These are phyloP conservation scores for Herpetomonas samuelpessoai DNA, from an alignment of 208 protist genomes.

Conservation along the genomic window DNA sequence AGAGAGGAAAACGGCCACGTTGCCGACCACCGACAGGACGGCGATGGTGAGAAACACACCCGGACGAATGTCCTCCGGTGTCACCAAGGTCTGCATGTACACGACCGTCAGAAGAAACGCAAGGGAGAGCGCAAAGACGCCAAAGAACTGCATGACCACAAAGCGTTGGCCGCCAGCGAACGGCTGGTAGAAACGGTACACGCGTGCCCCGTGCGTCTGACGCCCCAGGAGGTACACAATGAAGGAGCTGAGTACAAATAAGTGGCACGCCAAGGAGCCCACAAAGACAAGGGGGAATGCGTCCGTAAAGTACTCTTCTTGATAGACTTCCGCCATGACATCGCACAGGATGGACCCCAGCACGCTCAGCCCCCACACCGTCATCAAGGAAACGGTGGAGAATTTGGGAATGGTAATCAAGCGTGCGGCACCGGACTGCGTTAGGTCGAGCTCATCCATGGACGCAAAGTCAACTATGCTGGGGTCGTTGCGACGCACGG, in stretches of 20 bases:
- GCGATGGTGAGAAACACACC: constrained; percentile 43
- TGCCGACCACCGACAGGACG: constrained; percentile 40
- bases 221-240: constrained; percentile 54
- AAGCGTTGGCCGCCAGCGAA: constrained; percentile 71
- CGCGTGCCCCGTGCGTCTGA: constrained; percentile 28
- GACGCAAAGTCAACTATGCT: background rate
- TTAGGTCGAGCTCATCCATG: background rate
- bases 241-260: constrained; percentile 40
- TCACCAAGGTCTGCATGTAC: constrained; percentile 34
- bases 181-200: constrained; percentile 77
- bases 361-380: constrained; percentile 53
- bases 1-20: constrained; percentile 52
- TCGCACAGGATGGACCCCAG: constrained; percentile 44
- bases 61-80: constrained; percentile 14
- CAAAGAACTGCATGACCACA: constrained; percentile 70
- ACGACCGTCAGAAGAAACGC: constrained; percentile 19
- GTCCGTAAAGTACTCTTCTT: constrained; percentile 17
- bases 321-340: constrained; percentile 60
- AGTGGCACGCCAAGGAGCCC: constrained; percentile 28
- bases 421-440: background rate
- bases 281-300: constrained; percentile 58
- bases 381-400: constrained; percentile 57
- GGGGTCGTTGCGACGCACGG: background rate
- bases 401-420: constrained; percentile 26
- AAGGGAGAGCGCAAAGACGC: constrained; percentile 31